These are phyloP conservation scores for Beauveria sp. DNA, from an alignment of 2,329 filamentous ascomycete genomes.

Conservation along the genomic window DNA sequence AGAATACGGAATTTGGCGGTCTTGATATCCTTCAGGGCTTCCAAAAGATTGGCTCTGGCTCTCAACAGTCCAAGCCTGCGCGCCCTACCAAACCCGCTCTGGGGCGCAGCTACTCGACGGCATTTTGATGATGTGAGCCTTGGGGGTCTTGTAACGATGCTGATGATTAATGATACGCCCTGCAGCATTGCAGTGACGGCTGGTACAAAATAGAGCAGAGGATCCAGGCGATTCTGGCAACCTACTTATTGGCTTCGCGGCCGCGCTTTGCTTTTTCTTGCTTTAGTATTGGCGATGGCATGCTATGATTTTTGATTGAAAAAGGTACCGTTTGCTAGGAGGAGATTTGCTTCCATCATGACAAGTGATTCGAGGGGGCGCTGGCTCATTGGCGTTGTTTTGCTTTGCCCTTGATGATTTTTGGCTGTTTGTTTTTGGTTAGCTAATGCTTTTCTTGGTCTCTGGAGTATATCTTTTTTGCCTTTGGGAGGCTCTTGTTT, in stretches of 20 bases:
- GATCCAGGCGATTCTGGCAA: conserved; percentile 8
- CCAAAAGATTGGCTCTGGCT: conserved; percentile 58
- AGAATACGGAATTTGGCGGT: conserved; percentile 48
- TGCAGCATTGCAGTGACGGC: background rate
- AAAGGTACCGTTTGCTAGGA: conserved; percentile 10
- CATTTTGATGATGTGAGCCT: conserved; percentile 22
- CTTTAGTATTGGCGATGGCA: background rate
- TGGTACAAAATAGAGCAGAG: conserved; percentile 9
- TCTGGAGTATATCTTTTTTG: conserved; percentile 14
- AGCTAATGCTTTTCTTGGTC: conserved; percentile 16
- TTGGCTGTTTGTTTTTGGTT: conserved; percentile 11
- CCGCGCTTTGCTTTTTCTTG: conserved; percentile 1
- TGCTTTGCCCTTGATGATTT: conserved; percentile 8
- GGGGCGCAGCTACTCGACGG: conserved; percentile 30
- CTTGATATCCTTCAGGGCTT: conserved; percentile 71
- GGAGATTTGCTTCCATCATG: background rate
- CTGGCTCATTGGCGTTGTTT: conserved; percentile 16
- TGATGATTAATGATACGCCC: conserved; percentile 8
- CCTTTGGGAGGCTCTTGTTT: conserved; percentile 4
- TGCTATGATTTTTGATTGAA: conserved; percentile 20
- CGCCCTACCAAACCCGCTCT: conserved; percentile 27
- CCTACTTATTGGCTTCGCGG: conserved; percentile 6
- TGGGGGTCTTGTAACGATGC: conserved; percentile 15
- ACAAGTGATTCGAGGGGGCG: conserved; percentile 18
- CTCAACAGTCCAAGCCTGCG: conserved; percentile 24